Evolutionary conservation across 257 asterid species (phyloP).

Genomic region (Lantana camara): DNA sequence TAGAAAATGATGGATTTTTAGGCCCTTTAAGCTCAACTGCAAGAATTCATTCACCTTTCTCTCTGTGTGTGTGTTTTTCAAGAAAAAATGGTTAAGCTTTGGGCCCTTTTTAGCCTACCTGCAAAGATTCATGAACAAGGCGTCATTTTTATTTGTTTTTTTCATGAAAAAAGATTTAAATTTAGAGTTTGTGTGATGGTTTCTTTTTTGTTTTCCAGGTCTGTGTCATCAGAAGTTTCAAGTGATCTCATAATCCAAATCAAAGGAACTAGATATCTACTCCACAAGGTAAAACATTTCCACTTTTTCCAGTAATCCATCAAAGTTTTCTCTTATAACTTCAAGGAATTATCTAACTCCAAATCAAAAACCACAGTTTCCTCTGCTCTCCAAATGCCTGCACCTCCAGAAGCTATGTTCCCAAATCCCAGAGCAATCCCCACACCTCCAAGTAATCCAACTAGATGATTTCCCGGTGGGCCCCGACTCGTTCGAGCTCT

Average conservation of each 20-base stretch:
- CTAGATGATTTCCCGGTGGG: slow-evolving; percentile 89
- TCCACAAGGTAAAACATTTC: slow-evolving; percentile 65
- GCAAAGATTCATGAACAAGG: slow-evolving; percentile 4
- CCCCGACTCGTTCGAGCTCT: slow-evolving; percentile 76
- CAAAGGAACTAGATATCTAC: slow-evolving; percentile 71
- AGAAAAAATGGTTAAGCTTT: not conserved
- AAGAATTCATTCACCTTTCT: not conserved
- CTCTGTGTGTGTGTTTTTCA: not conserved
- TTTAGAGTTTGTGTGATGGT: not conserved
- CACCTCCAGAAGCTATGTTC: slow-evolving; percentile 71
- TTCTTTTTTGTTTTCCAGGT: slow-evolving; percentile 46
- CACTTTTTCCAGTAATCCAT: too few relatives aligned
- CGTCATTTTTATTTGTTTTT: slow-evolving; percentile 10
- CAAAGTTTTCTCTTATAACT: too few relatives aligned
- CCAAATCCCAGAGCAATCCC: slow-evolving; percentile 48
- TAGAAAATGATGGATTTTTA: too few relatives aligned
- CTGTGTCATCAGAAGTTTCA: slow-evolving; percentile 84
- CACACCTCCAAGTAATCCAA: slow-evolving; percentile 60
- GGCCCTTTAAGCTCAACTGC: too few relatives aligned
- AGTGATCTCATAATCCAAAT: slow-evolving; percentile 86
- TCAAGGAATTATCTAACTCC: not conserved
- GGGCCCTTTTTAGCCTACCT: not conserved
- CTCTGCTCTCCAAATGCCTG: slow-evolving; percentile 78
- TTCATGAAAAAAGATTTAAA: too few relatives aligned
- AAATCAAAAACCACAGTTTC: slow-evolving; percentile 59